Evolutionary conservation across 768 basidiomycete species (phyloP).

Genomic region (Naganishia onofrii): DNA sequence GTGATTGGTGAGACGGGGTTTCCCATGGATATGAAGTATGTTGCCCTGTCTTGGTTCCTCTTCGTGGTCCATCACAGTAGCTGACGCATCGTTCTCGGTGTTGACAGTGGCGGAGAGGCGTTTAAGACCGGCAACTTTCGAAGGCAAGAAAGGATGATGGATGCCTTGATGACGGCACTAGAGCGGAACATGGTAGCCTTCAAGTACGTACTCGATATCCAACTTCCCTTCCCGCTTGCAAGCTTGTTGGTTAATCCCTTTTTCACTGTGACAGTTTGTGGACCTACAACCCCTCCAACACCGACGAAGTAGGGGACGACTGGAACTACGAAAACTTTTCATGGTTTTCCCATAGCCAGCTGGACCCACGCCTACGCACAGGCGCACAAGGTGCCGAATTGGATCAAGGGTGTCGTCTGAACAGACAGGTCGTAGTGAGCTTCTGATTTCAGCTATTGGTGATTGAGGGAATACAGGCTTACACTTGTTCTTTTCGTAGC

Average conservation of each 20-base stretch:
- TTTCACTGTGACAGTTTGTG: conserved; percentile 63
- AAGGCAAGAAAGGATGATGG: conserved; percentile 91
- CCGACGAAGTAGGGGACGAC: conserved; percentile 69
- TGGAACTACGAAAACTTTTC: conserved; percentile 99
- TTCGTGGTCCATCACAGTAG: background rate
- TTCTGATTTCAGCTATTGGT: background rate
- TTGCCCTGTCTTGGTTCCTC: conserved; percentile 20
- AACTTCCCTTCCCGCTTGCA: no score
- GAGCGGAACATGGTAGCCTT: conserved; percentile 76
- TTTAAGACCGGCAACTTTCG: conserved; percentile 69
- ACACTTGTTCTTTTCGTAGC: conserved; percentile 44
- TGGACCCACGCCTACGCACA: conserved; percentile 56
- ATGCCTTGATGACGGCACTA: conserved; percentile 78
- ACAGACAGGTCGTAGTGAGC: conserved; percentile 66
- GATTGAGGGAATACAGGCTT: background rate
- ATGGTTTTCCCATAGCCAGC: conserved; percentile 66
- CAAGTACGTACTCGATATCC: conserved; percentile 69
- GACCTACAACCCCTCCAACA: conserved; percentile 90
- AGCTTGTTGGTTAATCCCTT: no score
- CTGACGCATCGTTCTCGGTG: background rate
- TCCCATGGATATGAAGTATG: conserved; percentile 96
- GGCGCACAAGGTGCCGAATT: conserved; percentile 59
- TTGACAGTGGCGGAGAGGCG: conserved; percentile 64
- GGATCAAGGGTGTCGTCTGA: conserved; percentile 77
- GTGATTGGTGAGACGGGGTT: conserved; percentile 90